Evolutionary conservation across 352 stramenopile genomes (phyloP), one percentile per base, ranked within the genome.

Genomic region (Aphanomyces euteiches): DNA sequence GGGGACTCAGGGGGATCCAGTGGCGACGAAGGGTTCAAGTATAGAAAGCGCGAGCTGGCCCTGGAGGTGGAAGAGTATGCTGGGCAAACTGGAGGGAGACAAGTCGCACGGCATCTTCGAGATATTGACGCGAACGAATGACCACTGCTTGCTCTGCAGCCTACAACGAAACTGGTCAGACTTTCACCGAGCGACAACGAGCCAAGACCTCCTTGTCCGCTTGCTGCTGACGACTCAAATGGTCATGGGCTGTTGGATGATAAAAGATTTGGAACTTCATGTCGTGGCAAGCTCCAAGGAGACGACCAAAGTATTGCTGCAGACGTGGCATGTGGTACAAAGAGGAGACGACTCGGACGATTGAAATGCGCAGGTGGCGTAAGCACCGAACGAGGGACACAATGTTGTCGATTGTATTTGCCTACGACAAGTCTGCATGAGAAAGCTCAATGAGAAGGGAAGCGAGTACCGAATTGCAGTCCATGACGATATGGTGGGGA

Each of bases 401-500:
- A 7, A 70, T 65, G 56, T 85, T 85, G 28, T 79, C 67, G 43
- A 83, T 72, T 50, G 80, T 66, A 68, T 58, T 83, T n/a, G 75
- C 66, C 78, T 82, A 50, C 34, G 37, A 36, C 10, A 41, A 40
- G 38, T 21, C 5, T 39, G 5, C 7, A 65, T 15, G 59, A 36
- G 21, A 37, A 41, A 54, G 17, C 21, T n/a, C 36, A 47, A 38
- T 13, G 41, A 58, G 34, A 47, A 67, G 12, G 13, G 41, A 67
- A 3, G 21, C 48, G 59, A 50, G 21, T 69, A 90, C 80, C 37
- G 77, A 75, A 0, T 78, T 82, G 79, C 83, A 90, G 73, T 87
- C 78, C 81, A 89, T 89, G 74, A 88, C 63, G 58, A 89, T 85
- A 64, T 89, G 81, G 60, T 90, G 81, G 12, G 79, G 80, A 4